Percentiles rank a stretch among this genome's conserved stretches.
Conservation (phyloP, 2,329 filamentous ascomycete genomes). For the Aureobasidium sp. region DNA sequence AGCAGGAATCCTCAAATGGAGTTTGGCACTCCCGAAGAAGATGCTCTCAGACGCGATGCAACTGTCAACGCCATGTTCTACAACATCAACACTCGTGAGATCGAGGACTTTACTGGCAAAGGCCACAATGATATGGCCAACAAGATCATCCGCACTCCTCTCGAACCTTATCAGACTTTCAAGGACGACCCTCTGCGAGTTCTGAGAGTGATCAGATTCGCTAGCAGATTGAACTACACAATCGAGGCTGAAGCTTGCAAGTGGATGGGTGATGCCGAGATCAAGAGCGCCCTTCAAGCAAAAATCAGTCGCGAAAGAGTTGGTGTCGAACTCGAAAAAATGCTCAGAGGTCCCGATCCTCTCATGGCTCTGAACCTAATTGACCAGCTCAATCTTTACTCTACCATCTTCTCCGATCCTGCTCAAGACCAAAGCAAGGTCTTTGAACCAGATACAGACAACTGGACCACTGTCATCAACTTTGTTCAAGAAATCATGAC, state of each 20-base stretch:
- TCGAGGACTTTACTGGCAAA: constrained; percentile 75
- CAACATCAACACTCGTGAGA: constrained; percentile 67
- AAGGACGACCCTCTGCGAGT: constrained; percentile 87
- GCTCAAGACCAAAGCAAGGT: constrained; percentile 38
- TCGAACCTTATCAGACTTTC: constrained; percentile 86
- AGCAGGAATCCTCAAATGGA: constrained; percentile 88
- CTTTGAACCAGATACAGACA: constrained; percentile 47
- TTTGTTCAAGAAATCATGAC: constrained; percentile 48
- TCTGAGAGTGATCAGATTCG: constrained; percentile 79
- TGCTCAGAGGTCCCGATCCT: constrained; percentile 67
- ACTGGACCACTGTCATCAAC: constrained; percentile 58
- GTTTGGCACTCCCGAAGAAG: constrained; percentile 85
- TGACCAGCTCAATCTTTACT: constrained; percentile 58
- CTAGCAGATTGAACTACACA: constrained; percentile 69
- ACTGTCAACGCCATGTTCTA: constrained; percentile 96
- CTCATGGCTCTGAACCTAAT: constrained; percentile 56
- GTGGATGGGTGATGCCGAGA: constrained; percentile 71
- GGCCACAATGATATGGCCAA: constrained; percentile 67
- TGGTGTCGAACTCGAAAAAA: constrained; percentile 82
- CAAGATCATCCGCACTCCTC: constrained; percentile 71
- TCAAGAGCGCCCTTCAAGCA: constrained; percentile 65
- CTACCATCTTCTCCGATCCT: constrained; percentile 66
- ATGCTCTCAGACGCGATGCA: constrained; percentile 81
- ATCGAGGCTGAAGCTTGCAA: constrained; percentile 63
- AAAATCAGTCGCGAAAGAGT: constrained; percentile 93